Base-by-base conservation (phyloP, 768 basidiomycete species). In the Termitomyces eurrhizus region DNA sequence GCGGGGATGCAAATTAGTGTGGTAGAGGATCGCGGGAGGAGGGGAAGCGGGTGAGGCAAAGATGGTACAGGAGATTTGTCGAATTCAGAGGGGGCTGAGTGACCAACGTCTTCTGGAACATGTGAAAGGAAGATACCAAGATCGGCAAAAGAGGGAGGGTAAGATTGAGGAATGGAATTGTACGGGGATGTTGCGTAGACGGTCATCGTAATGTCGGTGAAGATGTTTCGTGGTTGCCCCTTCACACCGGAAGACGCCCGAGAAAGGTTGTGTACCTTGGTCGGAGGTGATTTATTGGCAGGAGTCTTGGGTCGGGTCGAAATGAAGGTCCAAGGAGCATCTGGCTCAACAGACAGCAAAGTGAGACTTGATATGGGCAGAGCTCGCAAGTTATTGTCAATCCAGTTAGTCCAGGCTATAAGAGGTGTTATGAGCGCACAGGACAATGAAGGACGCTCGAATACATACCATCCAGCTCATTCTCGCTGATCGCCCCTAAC, bases 371-470 rank as follows among this genome's bases (percentile, higher is more conserved):
- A 67, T 12, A 83, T 78, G 1, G 78, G 77, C n/a, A 81, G 72
- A 39, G 79, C 78, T 7, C 66, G 70, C 57, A 73, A 75, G 8
- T 75, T 72, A 29, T 70, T 72, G 1, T 79, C 76, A 26, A 90
- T 71, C 62, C 83, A 80, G 11, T 70, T 73, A 39, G 77, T 77
- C 92, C 92, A 93, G 52, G 84, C 92, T 93, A 65, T n/a, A 42
- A 36, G 56, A 16, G 24, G 56, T 51, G 45, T 65, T 32, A n/a
- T 64, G 33, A 60, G 32, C 39, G 7, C 45, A 52, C 37, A 55
- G 52, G 48, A 61, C 50, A 45, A 55, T 33, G 35, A 39, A 13
- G 73, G 84, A 60, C 63, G 90, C 92, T 86, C 64, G 84, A 77
- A 29, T 14, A 73, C 85, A 61, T 64, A 92, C 92, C 87, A 65